phyloP scores from a whole-genome alignment of 352 stramenopile species.

The Pythium guiyangense region DNA sequence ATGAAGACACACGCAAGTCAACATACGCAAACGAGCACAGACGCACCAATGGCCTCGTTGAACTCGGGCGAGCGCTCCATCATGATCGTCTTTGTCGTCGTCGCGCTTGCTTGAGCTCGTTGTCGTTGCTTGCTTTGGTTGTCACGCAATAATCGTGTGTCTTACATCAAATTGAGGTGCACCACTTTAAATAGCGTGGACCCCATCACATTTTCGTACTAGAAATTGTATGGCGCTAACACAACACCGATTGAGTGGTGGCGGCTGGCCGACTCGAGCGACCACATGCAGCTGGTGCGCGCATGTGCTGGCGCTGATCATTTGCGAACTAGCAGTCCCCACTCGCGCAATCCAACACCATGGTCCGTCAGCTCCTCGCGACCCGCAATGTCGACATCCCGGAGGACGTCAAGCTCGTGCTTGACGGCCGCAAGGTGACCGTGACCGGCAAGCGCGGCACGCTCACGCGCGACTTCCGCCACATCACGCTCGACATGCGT shows the following conservation, averaged over 20 bases:
- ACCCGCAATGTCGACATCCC: conserved; percentile 93
- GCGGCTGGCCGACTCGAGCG: background rate
- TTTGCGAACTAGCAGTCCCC: conserved; percentile 73
- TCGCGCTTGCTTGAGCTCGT: background rate
- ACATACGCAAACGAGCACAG: background rate
- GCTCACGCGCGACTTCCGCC: conserved; percentile 96
- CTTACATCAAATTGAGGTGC: background rate
- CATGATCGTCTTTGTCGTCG: too few relatives aligned
- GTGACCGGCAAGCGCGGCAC: conserved; percentile 95
- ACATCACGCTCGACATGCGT: conserved; percentile 95
- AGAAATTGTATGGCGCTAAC: too few relatives aligned
- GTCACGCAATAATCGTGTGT: background rate
- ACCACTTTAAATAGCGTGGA: background rate
- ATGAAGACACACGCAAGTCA: background rate
- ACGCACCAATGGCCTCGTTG: conserved; percentile 11
- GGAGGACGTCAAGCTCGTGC: conserved; percentile 90
- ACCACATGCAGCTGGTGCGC: too few relatives aligned
- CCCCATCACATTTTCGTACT: too few relatives aligned
- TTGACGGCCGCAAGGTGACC: conserved; percentile 94
- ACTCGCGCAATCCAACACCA: conserved; percentile 27
- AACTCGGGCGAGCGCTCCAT: conserved; percentile 14
- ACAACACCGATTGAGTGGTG: background rate
- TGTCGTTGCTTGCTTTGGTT: background rate
- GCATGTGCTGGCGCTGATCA: too few relatives aligned
- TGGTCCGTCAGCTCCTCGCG: conserved; percentile 89